Conservation (phyloP, 2,329 filamentous ascomycete genomes). For the Amauroascus verrucosus region DNA sequence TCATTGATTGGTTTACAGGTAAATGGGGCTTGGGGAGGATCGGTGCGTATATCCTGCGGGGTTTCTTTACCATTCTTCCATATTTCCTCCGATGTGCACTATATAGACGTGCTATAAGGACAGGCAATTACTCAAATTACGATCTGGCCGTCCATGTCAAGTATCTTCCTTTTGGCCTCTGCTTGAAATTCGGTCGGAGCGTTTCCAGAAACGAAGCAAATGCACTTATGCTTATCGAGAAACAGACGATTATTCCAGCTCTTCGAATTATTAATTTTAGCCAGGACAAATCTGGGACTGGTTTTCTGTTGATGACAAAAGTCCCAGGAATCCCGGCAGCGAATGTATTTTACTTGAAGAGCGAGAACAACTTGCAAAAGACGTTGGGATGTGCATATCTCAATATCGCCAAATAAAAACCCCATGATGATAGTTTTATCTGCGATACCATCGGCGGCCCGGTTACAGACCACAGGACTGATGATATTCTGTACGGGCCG, state of each 20-base stretch:
- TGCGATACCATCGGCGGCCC: constrained; percentile 13
- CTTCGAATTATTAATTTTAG: constrained; percentile 12
- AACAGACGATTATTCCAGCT: constrained; percentile 13
- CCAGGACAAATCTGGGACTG: constrained; percentile 3
- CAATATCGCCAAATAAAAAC: constrained; percentile 13
- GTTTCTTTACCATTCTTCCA: constrained; percentile 8
- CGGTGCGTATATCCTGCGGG: constrained; percentile 3
- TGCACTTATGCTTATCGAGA: constrained; percentile 14
- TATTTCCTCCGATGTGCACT: constrained; percentile 2
- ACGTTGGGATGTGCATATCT: constrained; percentile 10
- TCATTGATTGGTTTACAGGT: background rate
- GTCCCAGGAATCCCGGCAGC: constrained; percentile 8
- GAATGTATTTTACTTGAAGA: constrained; percentile 11
- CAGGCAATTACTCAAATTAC: constrained; percentile 2
- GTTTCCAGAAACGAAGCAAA: constrained; percentile 14
- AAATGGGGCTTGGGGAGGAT: background rate
- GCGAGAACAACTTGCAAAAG: constrained; percentile 12
- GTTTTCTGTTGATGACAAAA: constrained; percentile 16
- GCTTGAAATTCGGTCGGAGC: constrained; percentile 11
- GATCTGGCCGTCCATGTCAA: constrained; percentile 2
- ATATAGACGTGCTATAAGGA: constrained; percentile 4
- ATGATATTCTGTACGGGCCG: constrained; percentile 1
- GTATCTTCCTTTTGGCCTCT: constrained; percentile 14
- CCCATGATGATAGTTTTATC: constrained; percentile 4
- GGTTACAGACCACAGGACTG: constrained; percentile 10